A percentile compares a stretch with the other conserved stretches of the same genome.
Conservation (phyloP, 1,139 yeast genomes). For the Eremothecium sinecaudum region DNA sequence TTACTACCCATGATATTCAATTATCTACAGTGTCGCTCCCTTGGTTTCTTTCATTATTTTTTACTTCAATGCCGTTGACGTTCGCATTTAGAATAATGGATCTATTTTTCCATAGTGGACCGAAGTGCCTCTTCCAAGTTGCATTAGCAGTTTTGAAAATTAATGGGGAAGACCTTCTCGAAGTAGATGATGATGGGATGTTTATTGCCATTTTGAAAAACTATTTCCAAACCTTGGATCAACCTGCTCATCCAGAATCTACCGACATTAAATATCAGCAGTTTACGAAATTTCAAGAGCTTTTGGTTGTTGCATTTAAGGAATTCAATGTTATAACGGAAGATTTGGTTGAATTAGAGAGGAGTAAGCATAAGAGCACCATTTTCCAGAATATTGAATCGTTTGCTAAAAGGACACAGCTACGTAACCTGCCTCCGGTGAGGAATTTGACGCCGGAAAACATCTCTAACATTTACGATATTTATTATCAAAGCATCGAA, state of each 20-base stretch:
- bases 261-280: conserved; percentile 53
- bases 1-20: conserved; percentile 72
- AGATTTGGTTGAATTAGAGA: conserved; percentile 55
- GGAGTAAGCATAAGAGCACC: conserved; percentile 63
- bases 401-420: conserved; percentile 85
- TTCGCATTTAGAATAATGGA: conserved; percentile 90
- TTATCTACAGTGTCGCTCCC: conserved; percentile 91
- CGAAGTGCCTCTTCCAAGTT: conserved; percentile 82
- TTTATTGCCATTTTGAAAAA: conserved; percentile 78
- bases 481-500: conserved; percentile 73
- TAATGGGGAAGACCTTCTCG: conserved; percentile 74
- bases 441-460: conserved; percentile 49
- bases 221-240: conserved; percentile 70
- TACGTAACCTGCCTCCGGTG: conserved; percentile 73
- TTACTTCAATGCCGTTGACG: conserved; percentile 89
- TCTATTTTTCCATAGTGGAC: conserved; percentile 83
- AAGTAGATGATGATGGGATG: conserved; percentile 85
- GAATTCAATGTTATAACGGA: conserved; percentile 81
- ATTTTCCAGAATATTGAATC: conserved; percentile 79
- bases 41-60: conserved; percentile 87
- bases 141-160: conserved; percentile 80
- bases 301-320: conserved; percentile 83
- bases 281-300: conserved; percentile 79
- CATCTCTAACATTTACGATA: conserved; percentile 67
- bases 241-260: conserved; percentile 70